A percentile compares a stretch with the other conserved stretches of the same genome.
Conservation (phyloP, 1,284 basidiomycete species). For the Microbotryum lychnidis-dioicae region DNA sequence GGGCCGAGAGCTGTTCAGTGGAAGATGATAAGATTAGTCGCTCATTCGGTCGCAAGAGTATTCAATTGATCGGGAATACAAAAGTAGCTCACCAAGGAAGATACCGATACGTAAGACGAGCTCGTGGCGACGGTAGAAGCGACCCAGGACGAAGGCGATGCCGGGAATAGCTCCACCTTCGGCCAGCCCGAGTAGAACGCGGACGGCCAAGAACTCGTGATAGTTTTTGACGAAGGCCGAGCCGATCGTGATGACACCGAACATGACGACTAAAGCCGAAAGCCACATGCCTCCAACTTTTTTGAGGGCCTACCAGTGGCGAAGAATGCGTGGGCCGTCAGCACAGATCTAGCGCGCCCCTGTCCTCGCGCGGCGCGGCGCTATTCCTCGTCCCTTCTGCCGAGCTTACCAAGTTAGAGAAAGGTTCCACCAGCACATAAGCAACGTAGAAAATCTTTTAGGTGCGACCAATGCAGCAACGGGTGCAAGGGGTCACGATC, state of each 20-base stretch:
- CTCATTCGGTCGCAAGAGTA: no score
- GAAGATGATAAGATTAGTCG: neutral
- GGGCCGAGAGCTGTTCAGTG: constrained; percentile 24
- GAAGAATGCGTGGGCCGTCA: neutral
- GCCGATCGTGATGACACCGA: constrained; percentile 28
- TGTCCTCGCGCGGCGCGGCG: constrained; percentile 2
- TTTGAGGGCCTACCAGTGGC: constrained; percentile 18
- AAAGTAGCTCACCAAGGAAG: constrained; percentile 14
- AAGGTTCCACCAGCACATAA: constrained; percentile 33
- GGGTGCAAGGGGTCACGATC: no score
- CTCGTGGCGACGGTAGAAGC: constrained; percentile 32
- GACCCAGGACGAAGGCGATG: constrained; percentile 35
- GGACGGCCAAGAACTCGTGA: constrained; percentile 37
- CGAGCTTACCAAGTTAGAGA: constrained; percentile 32
- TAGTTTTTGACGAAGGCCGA: constrained; percentile 39
- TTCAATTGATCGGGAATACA: no score
- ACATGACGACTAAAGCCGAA: constrained; percentile 21
- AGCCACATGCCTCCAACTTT: constrained; percentile 28
- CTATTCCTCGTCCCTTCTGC: constrained; percentile 28
- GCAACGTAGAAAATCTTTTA: constrained; percentile 23
- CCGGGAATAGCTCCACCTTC: constrained; percentile 41
- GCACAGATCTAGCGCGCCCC: neutral
- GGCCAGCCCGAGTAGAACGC: constrained; percentile 39
- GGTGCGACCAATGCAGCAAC: no score
- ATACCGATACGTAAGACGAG: constrained; percentile 31